These are phyloP conservation scores for Lizonia empirigonia DNA, from an alignment of 2,329 filamentous ascomycete species.

Conservation along the genomic window DNA sequence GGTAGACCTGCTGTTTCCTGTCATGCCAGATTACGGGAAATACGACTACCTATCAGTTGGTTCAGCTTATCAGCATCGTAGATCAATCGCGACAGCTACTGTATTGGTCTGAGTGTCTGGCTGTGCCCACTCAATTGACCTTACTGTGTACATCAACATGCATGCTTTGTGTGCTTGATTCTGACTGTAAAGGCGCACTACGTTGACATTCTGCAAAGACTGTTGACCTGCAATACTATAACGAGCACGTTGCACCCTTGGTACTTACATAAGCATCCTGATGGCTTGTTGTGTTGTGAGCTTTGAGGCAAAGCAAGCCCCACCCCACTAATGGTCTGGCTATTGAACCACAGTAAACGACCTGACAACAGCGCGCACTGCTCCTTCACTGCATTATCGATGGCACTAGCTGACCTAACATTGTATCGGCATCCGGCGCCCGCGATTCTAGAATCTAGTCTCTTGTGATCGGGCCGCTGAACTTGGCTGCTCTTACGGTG, in stretches of 20 bases:
- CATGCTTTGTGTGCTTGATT: too few species aligned
- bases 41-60: background rate
- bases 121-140: too few species aligned
- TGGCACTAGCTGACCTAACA: too few species aligned
- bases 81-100: background rate
- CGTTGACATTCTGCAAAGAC: too few species aligned
- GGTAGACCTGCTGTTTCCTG: background rate
- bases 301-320: too few species aligned
- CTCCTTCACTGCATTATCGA: too few species aligned
- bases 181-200: too few species aligned
- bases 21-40: background rate
- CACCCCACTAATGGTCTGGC: too few species aligned
- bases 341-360: background rate
- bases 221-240: background rate
- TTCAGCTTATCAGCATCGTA: background rate
- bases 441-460: background rate
- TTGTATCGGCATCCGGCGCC: background rate
- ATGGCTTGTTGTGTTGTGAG: too few species aligned
- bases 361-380: background rate
- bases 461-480: slow-evolving; percentile 7
- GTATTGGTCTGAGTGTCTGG: background rate
- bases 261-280: background rate
- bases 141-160: too few species aligned
- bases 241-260: background rate
- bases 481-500: slow-evolving; percentile 1